phyloP scores from a whole-genome alignment of 768 basidiomycete genomes.

The Roridomyces roridus region DNA sequence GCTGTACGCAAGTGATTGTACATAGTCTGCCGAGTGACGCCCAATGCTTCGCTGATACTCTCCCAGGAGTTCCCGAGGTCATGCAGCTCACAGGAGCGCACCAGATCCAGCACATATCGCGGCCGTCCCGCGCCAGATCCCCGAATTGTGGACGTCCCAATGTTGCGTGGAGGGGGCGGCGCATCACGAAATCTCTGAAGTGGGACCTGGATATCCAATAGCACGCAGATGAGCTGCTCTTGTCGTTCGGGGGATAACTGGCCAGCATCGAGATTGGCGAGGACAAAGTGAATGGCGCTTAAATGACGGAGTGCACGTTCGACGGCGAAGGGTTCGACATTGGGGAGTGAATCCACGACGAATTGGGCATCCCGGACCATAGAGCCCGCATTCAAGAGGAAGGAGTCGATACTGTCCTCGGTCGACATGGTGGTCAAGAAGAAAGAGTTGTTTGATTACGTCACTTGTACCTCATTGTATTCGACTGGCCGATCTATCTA shows the following conservation, averaged over 20 bases:
- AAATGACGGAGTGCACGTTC: constrained; percentile 17
- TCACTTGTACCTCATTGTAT: too few relatives aligned
- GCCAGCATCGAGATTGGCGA: constrained; percentile 10
- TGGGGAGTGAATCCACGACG: constrained; percentile 24
- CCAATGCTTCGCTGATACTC: constrained; percentile 29
- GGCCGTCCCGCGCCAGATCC: constrained; percentile 24
- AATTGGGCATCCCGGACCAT: constrained; percentile 20
- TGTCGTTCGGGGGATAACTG: background rate
- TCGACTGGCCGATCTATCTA: too few relatives aligned
- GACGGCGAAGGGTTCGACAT: constrained; percentile 20
- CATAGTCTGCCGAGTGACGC: constrained; percentile 23
- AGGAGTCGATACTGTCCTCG: background rate
- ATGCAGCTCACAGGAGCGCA: constrained; percentile 28
- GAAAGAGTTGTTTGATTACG: background rate
- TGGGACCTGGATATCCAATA: background rate
- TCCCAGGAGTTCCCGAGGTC: constrained; percentile 33
- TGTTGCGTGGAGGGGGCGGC: background rate
- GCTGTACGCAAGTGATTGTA: constrained; percentile 25
- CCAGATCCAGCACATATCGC: constrained; percentile 25
- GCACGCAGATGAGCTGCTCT: background rate
- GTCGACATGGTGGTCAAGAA: background rate
- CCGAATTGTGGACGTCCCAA: background rate
- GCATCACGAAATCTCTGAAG: background rate
- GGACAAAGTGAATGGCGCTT: constrained; percentile 4
- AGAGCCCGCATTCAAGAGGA: constrained; percentile 8